Evolutionary conservation across 257 asterid genomes (phyloP), one percentile per base, ranked within the genome.

Genomic region (Plantago ovata): DNA sequence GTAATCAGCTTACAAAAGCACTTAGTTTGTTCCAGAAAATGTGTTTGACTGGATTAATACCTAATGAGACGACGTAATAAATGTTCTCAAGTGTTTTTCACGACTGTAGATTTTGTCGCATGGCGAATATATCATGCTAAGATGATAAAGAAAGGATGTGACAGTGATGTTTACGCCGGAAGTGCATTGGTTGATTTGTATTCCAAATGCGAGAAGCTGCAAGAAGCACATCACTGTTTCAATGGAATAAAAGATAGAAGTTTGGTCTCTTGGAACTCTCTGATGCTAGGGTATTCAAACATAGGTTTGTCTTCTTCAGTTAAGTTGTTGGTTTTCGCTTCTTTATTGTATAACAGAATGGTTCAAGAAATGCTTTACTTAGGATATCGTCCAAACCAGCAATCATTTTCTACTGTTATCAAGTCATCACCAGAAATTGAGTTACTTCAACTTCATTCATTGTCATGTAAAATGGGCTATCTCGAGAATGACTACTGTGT

Each of bases 181-280:
- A 73, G 87, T 70, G 79, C 86, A 44, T 65, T 92, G 80, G 76
- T 82, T 49, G 73, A 71, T 61, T 88, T 87, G 47, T 92, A 92
- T 62, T 82, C 81, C 19, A 85, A 81, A 53, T 75, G 64, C 39
- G 79, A 65, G 50, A 72, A 71, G 67, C 14, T 81, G 70, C 77
- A 74, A 63, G 81, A 75, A 58, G 93, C 96, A 7, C 78, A 43
- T 28, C 13, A 32, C 44, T 92, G 98, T 65, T 87, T 85, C 61
- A 77, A 77, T 41, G 76, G 70, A 62, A 83, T 92, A 71, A 61
- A 69, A 13, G 71, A 69, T 56, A 91, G 85, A 67, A 92, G 70
- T 61, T 43, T 59, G 64, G 95, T 84, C 58, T 79, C 89, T 20
- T 87, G 95, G 96, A 90, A 87, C 66, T 72, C 89, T 0, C 69